Base-by-base conservation (phyloP, 106 monocot genomes). In the Triglochin maritima region DNA sequence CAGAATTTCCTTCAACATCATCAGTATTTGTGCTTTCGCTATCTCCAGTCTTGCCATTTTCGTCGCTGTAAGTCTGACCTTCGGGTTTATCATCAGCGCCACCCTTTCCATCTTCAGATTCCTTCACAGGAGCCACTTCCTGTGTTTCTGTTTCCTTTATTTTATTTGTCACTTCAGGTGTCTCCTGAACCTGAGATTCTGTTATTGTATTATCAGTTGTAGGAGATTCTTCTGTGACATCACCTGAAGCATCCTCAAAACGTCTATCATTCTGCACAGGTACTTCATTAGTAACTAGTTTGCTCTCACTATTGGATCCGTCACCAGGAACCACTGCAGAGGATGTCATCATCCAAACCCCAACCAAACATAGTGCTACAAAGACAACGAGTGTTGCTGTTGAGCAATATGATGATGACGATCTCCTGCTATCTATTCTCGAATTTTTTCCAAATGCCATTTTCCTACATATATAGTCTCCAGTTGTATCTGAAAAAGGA, bases 301-400 rank as follows among this genome's bases (percentile, higher is more conserved):
- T 80, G 14, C 44, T 62, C 46, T 62, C 70, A 10, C 55, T 9
- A 17, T 70, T 52, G 60, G 83, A 73, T 47, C 80, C 54, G 4
- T 84, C 73, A 16, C 71, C 71, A 6, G 88, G 86, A 48, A 76
- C 68, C 55, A 89, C 74, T 13, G 74, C 71, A 10, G 77, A 80
- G 42, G 86, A 89, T 55, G 86, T 80, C 75, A 82, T 74, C 86
- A 89, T 86, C 93, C 93, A 94, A 48, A 94, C 78, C 3, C 82
- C 86, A 45, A 89, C 78, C 53, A 94, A 69, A 63, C 85, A 82
- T 68, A 89, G 79, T 61, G 80, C 79, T 43, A 93, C 81, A 78
- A 93, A 86, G 43, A 84, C 72, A 53, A 81, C 83, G 49, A 84
- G 48, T 59, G 78, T 82, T 56, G 62, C 53, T 4, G 73, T 82